These are phyloP conservation scores for Pestalotiopsis sp. DNA, from an alignment of 2,329 filamentous ascomycete genomes.

Conservation along the genomic window DNA sequence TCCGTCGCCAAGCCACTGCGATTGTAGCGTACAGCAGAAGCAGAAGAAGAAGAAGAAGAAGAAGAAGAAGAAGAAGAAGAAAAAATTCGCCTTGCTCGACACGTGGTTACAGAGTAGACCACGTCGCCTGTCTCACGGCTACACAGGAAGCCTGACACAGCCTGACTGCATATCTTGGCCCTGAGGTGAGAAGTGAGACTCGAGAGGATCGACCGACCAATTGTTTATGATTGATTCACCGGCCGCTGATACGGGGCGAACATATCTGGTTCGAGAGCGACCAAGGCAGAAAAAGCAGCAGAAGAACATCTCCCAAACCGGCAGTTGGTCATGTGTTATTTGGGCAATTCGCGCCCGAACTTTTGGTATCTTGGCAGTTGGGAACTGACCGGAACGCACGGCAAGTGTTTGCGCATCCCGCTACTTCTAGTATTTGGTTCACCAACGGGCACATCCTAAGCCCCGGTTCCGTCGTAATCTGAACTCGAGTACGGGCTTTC, in stretches of 20 bases:
- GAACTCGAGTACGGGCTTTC: not conserved
- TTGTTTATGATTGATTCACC: not conserved
- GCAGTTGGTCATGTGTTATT: not conserved
- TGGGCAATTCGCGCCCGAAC: not conserved
- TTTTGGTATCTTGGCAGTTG: not conserved
- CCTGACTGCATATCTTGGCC: not conserved
- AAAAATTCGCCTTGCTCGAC: not conserved
- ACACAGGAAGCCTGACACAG: not conserved
- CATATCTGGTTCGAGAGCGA: not conserved
- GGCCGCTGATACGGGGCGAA: too few relatives aligned
- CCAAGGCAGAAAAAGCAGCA: not conserved
- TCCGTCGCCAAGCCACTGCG: not conserved
- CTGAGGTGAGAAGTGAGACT: not conserved
- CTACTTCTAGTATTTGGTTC: too few relatives aligned
- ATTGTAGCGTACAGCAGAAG: not conserved
- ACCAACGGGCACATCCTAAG: not conserved
- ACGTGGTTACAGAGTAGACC: not conserved
- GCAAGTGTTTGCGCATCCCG: not conserved
- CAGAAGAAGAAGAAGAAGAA: not conserved
- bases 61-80: not conserved
- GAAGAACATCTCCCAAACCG: not conserved
- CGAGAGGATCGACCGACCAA: not conserved
- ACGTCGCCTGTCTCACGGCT: not conserved
- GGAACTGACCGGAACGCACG: not conserved
- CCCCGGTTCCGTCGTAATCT: constrained; percentile 1